Evolutionary conservation across 2,329 filamentous ascomycete species (phyloP).

Genomic region (Aureobasidium musti): DNA sequence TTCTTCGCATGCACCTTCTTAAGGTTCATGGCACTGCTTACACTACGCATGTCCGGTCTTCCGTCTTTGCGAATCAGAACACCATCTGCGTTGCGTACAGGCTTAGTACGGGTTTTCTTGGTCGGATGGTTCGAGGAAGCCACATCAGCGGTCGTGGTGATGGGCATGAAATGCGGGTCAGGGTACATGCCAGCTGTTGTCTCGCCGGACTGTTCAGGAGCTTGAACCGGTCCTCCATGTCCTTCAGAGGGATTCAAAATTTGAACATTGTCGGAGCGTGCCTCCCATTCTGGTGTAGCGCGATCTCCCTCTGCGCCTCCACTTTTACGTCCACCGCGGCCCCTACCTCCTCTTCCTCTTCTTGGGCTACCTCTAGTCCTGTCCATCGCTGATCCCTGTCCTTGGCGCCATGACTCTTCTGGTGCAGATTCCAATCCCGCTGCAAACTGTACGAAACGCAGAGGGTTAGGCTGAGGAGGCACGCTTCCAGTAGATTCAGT

Average conservation of each 20-base stretch:
- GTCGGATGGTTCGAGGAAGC: conserved; percentile 32
- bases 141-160: conserved; percentile 24
- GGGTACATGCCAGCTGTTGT: conserved; percentile 38
- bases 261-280: conserved; percentile 7
- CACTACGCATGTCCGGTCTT: conserved; percentile 54
- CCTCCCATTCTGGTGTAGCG: conserved; percentile 48
- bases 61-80: conserved; percentile 56
- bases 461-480: conserved; percentile 35
- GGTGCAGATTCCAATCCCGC: conserved; percentile 36
- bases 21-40: conserved; percentile 55
- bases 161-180: conserved; percentile 40
- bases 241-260: conserved; percentile 31
- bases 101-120: conserved; percentile 55
- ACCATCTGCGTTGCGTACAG: conserved; percentile 53
- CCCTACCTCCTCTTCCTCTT: conserved; percentile 44
- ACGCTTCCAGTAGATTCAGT: conserved; percentile 38
- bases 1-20: conserved; percentile 55
- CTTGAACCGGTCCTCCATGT: conserved; percentile 36
- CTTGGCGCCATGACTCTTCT: conserved; percentile 38
- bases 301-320: conserved; percentile 36
- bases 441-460: conserved; percentile 41
- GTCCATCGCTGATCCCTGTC: background rate
- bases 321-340: conserved; percentile 44
- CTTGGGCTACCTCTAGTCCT: conserved; percentile 35
- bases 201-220: conserved; percentile 30